Conservation (phyloP, 1,139 yeast species). For the Yamadazyma epiphylla region DNA sequence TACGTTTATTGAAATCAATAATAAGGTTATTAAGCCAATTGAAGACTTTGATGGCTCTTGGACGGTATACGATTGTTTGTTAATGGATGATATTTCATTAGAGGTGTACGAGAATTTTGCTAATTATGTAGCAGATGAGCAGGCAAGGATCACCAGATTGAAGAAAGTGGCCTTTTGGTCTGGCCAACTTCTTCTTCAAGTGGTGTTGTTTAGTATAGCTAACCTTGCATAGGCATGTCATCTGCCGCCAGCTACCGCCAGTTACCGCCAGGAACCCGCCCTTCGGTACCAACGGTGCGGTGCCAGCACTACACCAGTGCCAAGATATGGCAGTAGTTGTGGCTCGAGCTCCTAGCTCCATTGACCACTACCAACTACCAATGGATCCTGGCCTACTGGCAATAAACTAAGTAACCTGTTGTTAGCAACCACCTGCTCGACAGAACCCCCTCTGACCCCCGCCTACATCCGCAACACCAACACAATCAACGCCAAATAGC, state of each 20-base stretch:
- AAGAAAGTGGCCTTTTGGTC: constrained; percentile 93
- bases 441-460: too few relatives aligned
- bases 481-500: constrained; percentile 43
- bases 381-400: too few relatives aligned
- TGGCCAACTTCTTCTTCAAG: constrained; percentile 75
- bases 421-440: too few relatives aligned
- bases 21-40: constrained; percentile 76
- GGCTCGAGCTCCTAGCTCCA: too few relatives aligned
- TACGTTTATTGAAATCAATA: constrained; percentile 83
- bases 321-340: too few relatives aligned
- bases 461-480: constrained; percentile 38
- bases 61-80: constrained; percentile 87
- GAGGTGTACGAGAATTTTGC: constrained; percentile 92
- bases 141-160: constrained; percentile 66
- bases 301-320: too few relatives aligned
- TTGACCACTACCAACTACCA: too few relatives aligned
- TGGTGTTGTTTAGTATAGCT: constrained; percentile 80
- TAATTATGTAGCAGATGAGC: constrained; percentile 83
- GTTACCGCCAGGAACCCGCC: too few relatives aligned
- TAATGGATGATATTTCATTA: constrained; percentile 88
- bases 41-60: constrained; percentile 91
- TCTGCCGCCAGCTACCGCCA: constrained; percentile 24
- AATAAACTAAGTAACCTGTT: too few relatives aligned
- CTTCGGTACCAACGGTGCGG: too few relatives aligned
- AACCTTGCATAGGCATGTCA: too few relatives aligned